Evolutionary conservation across 2,329 filamentous ascomycete species (phyloP).

Genomic region (Tolypocladium ophioglossoides): DNA sequence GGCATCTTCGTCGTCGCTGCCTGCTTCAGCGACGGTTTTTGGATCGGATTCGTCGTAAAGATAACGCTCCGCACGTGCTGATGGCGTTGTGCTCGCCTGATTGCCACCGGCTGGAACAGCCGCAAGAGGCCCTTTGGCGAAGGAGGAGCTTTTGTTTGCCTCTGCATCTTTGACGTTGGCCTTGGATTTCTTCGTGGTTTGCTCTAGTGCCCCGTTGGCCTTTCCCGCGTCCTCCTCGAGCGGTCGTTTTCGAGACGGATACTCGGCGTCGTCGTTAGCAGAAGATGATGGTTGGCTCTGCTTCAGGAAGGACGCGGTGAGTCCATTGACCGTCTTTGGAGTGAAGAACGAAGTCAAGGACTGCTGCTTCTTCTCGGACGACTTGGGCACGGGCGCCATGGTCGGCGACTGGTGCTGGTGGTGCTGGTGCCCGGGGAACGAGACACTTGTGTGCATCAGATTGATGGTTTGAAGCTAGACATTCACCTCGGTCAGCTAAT

Average conservation of each 20-base stretch:
- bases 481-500: not conserved
- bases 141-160: conserved; percentile 21
- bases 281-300: conserved; percentile 14
- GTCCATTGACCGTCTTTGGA: conserved; percentile 43
- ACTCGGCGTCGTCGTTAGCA: conserved; percentile 16
- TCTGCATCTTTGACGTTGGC: conserved; percentile 27
- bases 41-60: conserved; percentile 36
- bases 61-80: conserved; percentile 40
- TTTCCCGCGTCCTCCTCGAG: conserved; percentile 36
- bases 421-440: not conserved
- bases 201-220: conserved; percentile 28
- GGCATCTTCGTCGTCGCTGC: conserved; percentile 36
- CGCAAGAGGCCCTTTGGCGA: conserved; percentile 9
- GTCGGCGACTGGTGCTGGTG: not conserved
- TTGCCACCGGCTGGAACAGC: not conserved
- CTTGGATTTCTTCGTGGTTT: conserved; percentile 31
- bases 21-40: conserved; percentile 23
- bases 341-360: conserved; percentile 83
- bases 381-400: conserved; percentile 8
- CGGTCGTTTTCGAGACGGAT: conserved; percentile 36
- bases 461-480: not conserved
- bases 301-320: conserved; percentile 24
- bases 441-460: not conserved
- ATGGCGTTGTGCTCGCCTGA: conserved; percentile 9
- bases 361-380: conserved; percentile 57